These are phyloP conservation scores for Schizophyllum amplum DNA, from an alignment of 1,284 basidiomycete genomes.

Conservation along the genomic window DNA sequence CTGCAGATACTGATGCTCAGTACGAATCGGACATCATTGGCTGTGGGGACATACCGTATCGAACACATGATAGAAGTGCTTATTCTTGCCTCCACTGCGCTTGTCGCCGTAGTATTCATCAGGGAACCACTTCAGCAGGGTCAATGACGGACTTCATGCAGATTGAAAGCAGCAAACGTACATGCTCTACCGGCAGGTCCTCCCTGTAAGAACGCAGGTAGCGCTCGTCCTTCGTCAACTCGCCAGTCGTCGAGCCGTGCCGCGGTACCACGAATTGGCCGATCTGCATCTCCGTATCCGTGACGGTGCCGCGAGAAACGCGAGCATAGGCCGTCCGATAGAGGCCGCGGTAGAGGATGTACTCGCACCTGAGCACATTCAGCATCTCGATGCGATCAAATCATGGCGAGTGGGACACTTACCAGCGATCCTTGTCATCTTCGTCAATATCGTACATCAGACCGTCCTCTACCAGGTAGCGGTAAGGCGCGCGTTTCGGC, in stretches of 20 bases:
- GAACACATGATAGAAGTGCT: constrained; percentile 73
- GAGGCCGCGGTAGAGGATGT: constrained; percentile 77
- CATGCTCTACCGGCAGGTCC: constrained; percentile 54
- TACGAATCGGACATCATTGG: constrained; percentile 5
- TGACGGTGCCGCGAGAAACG: constrained; percentile 63
- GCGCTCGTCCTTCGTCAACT: constrained; percentile 42
- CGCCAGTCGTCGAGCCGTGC: constrained; percentile 34
- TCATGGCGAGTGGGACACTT: constrained; percentile 12
- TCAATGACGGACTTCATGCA: constrained; percentile 1
- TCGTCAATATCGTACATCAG: constrained; percentile 69
- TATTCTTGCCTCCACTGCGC: constrained; percentile 47
- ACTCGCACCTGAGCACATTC: constrained; percentile 63
- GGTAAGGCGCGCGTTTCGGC: constrained; percentile 73
- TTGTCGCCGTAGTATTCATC: constrained; percentile 56
- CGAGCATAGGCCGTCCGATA: constrained; percentile 75
- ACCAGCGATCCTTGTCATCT: constrained; percentile 69
- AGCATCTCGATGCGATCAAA: not conserved
- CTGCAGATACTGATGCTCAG: not conserved
- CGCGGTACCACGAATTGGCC: constrained; percentile 74
- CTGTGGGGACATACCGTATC: constrained; percentile 38
- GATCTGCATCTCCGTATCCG: constrained; percentile 73
- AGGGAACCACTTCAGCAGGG: constrained; percentile 60
- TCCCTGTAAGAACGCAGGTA: constrained; percentile 65
- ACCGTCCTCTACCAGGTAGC: constrained; percentile 72
- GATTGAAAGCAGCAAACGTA: constrained; percentile 23